Evolutionary conservation across 2,329 filamentous ascomycete genomes (phyloP).

Genomic region (Arthrobotrys megalospora): DNA sequence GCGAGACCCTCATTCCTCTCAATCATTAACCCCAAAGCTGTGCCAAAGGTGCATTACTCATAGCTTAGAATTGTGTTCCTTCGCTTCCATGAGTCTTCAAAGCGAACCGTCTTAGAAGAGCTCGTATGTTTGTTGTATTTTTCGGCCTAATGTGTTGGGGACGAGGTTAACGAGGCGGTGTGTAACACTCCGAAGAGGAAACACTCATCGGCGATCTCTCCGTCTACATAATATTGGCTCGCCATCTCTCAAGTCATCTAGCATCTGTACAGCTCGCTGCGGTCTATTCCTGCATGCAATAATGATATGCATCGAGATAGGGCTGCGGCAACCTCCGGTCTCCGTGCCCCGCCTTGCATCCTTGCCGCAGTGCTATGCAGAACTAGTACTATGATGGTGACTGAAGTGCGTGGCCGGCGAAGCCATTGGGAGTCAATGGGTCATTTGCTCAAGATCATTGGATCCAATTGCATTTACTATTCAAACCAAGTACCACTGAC

Average conservation of each 20-base stretch:
- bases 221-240: slow-evolving; percentile 1
- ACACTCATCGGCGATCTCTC: neutral
- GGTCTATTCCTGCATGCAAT: slow-evolving; percentile 5
- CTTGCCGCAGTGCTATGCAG: neutral
- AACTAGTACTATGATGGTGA: neutral
- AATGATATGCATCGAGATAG: slow-evolving; percentile 14
- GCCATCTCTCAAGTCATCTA: neutral
- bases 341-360: neutral
- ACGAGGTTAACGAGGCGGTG: slow-evolving; percentile 8
- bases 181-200: slow-evolving; percentile 29
- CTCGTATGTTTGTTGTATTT: slow-evolving; percentile 47
- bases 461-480: neutral
- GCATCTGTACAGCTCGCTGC: neutral
- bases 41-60: slow-evolving; percentile 56
- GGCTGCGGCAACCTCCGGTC: slow-evolving; percentile 14
- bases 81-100: slow-evolving; percentile 22
- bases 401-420: neutral
- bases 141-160: slow-evolving; percentile 36
- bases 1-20: neutral
- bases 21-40: neutral
- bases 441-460: neutral
- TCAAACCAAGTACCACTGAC: neutral
- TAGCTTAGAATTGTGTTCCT: neutral
- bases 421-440: slow-evolving; percentile 7
- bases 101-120: slow-evolving; percentile 13